Conservation (phyloP, 768 basidiomycete genomes). For the Neoboletus magnificus region DNA sequence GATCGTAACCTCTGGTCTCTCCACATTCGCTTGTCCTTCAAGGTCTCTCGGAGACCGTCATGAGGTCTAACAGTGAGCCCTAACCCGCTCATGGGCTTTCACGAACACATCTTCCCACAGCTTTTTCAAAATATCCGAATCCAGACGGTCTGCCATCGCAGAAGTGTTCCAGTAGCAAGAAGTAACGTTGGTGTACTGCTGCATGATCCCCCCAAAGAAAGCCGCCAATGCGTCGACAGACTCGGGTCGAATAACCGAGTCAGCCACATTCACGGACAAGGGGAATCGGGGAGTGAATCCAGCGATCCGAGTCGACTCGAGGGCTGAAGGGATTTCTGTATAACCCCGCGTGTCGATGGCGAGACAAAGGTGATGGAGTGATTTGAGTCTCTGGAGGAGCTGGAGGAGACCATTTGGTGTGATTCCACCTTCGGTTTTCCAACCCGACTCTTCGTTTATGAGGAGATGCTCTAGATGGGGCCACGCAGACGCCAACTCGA, state of each 20-base stretch:
- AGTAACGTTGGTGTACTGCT: background rate
- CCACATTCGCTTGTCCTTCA: background rate
- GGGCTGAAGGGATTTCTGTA: background rate
- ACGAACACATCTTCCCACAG: conserved; percentile 22
- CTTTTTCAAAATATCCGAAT: conserved; percentile 10
- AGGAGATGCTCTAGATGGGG: conserved; percentile 13
- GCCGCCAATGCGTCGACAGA: conserved; percentile 13
- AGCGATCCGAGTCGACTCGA: background rate
- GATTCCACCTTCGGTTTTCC: conserved; percentile 13
- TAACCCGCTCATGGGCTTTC: conserved; percentile 5
- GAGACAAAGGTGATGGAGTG: conserved; percentile 4
- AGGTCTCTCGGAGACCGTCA: background rate
- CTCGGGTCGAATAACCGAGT: conserved; percentile 16
- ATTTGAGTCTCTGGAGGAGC: conserved; percentile 8
- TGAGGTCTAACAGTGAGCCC: background rate
- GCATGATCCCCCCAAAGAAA: conserved; percentile 18
- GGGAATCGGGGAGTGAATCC: background rate
- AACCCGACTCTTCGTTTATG: conserved; percentile 22
- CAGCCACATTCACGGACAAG: conserved; percentile 14
- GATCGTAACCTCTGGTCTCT: background rate
- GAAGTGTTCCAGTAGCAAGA: conserved; percentile 9
- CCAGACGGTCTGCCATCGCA: conserved; percentile 9
- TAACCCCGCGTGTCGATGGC: conserved; percentile 15
- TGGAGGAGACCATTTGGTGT: conserved; percentile 17
- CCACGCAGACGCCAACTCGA: conserved; percentile 17